Conservation (phyloP, 2,329 filamentous ascomycete genomes). For the Hypocrella siamensis region DNA sequence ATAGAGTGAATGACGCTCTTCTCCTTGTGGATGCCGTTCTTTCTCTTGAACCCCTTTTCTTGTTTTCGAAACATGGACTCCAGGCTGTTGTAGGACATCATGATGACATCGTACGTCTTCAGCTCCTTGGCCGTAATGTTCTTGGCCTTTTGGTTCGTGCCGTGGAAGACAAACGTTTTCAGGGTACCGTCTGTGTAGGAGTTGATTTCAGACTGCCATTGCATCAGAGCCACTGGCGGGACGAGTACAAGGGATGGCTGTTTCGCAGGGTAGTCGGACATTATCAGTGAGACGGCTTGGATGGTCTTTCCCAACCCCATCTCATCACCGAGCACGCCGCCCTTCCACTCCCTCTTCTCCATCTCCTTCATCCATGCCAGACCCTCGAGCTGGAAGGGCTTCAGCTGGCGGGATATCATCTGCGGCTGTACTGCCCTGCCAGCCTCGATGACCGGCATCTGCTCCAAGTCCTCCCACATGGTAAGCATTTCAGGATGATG, state of each 20-base stretch:
- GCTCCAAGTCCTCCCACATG: conserved; percentile 71
- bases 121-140: conserved; percentile 58
- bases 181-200: conserved; percentile 75
- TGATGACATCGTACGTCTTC: conserved; percentile 77
- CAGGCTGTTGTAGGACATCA: conserved; percentile 89
- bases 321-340: conserved; percentile 85
- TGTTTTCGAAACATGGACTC: conserved; percentile 90
- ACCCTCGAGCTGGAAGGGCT: conserved; percentile 87
- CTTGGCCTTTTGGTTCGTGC: conserved; percentile 72
- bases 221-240: conserved; percentile 86
- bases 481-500: conserved; percentile 65
- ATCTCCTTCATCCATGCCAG: conserved; percentile 89
- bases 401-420: conserved; percentile 68
- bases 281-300: conserved; percentile 91
- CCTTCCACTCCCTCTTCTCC: conserved; percentile 72
- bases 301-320: conserved; percentile 99
- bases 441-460: conserved; percentile 48
- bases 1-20: conserved; percentile 68
- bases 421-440: conserved; percentile 34
- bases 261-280: conserved; percentile 86
- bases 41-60: conserved; percentile 74
- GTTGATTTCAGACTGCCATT: conserved; percentile 75
- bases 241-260: conserved; percentile 77
- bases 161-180: conserved; percentile 82
- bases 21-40: conserved; percentile 68